These are phyloP conservation scores for Boletus rufocinnamomeus DNA, from an alignment of 768 basidiomycete genomes.

Conservation along the genomic window DNA sequence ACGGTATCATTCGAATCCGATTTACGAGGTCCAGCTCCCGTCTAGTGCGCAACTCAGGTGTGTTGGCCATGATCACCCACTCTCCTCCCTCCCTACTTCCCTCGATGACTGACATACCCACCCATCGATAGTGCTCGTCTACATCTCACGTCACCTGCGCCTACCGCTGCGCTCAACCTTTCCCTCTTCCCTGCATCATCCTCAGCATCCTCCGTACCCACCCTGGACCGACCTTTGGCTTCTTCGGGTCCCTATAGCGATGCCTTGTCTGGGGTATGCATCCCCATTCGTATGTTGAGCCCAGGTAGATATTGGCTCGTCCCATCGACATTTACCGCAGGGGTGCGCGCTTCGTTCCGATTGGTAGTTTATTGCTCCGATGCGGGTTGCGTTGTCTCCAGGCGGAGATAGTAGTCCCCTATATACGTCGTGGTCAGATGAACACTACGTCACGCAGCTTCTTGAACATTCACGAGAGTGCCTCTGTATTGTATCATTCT, in stretches of 20 bases:
- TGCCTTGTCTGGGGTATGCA: constrained; percentile 68
- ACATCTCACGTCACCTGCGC: constrained; percentile 51
- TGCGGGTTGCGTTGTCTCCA: constrained; percentile 28
- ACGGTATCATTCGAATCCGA: constrained; percentile 67
- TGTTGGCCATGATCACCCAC: constrained; percentile 19
- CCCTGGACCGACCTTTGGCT: constrained; percentile 44
- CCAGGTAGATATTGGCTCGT: constrained; percentile 70
- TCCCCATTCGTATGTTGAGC: constrained; percentile 49
- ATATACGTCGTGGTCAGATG: neutral
- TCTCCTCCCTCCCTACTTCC: constrained; percentile 29
- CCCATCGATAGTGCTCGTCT: constrained; percentile 59
- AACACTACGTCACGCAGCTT: neutral
- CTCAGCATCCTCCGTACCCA: constrained; percentile 6
- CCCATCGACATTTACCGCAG: constrained; percentile 72
- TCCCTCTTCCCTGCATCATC: constrained; percentile 49
- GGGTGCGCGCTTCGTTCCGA: constrained; percentile 56
- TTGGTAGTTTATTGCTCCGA: constrained; percentile 60
- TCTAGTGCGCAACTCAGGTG: constrained; percentile 60
- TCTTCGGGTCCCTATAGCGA: constrained; percentile 86
- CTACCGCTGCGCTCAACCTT: constrained; percentile 56
- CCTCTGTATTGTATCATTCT: neutral
- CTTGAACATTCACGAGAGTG: neutral
- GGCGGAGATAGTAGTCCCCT: neutral
- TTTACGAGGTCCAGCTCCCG: constrained; percentile 60
- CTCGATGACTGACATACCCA: neutral